A percentile compares a stretch with the other conserved stretches of the same genome.
phyloP scores from a whole-genome alignment of 192 early-diverging fungal genomes.

The Globomyces pollinis-pini region DNA sequence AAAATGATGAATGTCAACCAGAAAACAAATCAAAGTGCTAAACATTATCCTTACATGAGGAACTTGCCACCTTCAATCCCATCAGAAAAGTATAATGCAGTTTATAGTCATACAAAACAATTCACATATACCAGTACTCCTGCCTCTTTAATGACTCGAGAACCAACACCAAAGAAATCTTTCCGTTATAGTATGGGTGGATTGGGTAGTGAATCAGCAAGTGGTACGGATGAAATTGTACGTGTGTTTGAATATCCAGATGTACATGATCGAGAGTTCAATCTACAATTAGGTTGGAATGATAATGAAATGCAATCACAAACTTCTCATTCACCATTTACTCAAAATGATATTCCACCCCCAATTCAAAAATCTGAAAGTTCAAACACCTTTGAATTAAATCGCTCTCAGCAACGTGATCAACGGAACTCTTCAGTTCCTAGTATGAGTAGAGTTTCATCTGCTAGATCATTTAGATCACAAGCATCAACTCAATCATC shows the following conservation, averaged over 20 bases:
- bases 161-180: not conserved
- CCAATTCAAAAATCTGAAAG: not conserved
- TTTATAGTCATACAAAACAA: not conserved
- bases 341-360: not conserved
- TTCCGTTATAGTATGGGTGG: no score
- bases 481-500: no score
- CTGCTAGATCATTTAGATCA: no score
- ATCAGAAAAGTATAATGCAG: not conserved
- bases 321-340: not conserved
- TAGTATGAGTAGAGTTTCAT: not conserved
- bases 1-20: no score
- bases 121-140: not conserved
- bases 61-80: conserved; percentile 1
- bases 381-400: not conserved
- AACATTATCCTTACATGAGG: conserved; percentile 4
- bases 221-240: not conserved
- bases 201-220: no score
- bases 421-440: no score
- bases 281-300: no score
- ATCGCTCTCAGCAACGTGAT: not conserved
- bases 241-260: not conserved
- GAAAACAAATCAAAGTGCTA: not conserved
- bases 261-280: not conserved
- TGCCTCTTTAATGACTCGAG: not conserved
- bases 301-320: not conserved